These are phyloP conservation scores for Aspergillus aculeatinus DNA, from an alignment of 2,329 filamentous ascomycete species.

Conservation along the genomic window DNA sequence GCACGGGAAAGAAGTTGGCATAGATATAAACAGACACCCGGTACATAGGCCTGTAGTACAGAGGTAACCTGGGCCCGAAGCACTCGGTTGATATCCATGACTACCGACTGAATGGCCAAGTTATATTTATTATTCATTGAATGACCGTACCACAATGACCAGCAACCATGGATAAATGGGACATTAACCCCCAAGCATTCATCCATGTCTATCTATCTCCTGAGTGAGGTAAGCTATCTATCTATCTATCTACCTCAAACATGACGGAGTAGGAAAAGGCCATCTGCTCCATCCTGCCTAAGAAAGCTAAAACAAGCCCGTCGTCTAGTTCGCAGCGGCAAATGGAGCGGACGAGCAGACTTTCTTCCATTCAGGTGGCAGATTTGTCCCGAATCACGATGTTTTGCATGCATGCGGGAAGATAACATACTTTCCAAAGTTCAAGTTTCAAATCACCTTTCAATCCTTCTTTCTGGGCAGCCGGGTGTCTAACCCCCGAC, in stretches of 20 bases:
- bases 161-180: no score
- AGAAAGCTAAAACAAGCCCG: slow-evolving; percentile 11
- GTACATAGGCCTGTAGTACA: no score
- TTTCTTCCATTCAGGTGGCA: slow-evolving; percentile 9
- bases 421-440: slow-evolving; percentile 5
- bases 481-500: not conserved
- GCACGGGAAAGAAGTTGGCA: no score
- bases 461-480: not conserved
- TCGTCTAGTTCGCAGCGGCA: slow-evolving; percentile 12
- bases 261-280: not conserved
- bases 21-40: no score
- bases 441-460: not conserved
- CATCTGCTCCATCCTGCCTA: slow-evolving; percentile 3
- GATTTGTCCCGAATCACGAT: slow-evolving; percentile 13
- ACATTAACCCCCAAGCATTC: no score
- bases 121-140: no score
- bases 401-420: slow-evolving; percentile 19
- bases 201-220: no score
- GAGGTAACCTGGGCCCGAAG: no score
- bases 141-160: no score
- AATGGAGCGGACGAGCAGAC: slow-evolving; percentile 11
- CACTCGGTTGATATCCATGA: no score
- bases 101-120: no score
- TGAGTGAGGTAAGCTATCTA: not conserved
- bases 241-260: slow-evolving; percentile 8